Evolutionary conservation across 2,329 filamentous ascomycete genomes (phyloP), one percentile per base, ranked within the genome.

Genomic region (Trichophyton equinum): DNA sequence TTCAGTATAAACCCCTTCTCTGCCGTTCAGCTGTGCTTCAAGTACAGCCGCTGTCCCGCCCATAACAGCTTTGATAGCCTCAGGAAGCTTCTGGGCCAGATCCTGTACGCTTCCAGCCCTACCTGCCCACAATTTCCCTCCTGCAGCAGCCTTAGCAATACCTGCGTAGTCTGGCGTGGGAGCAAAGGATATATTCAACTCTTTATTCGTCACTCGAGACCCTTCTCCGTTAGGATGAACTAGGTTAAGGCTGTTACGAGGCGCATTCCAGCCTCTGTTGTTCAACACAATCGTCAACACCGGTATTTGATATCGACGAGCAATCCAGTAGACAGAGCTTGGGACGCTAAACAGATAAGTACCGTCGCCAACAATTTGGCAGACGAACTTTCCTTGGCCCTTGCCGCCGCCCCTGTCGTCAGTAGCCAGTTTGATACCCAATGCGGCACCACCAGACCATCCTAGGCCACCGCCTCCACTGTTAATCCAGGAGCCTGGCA

Each of bases 391-490:
- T 18, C 55, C 55, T 65, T 82, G 80, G 49, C 74, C 75, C 1
- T 65, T 69, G 0, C 76, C 79, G 6, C 79, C 78, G 40, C 79
- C 74, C 62, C 79, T 72, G 1, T 72, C 71, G 57, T 85, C 80
- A 0, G 79, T 78, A 0, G 87, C 89, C 6, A 92, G 79, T 70
- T 91, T 91, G 68, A 91, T 85, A 1, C 88, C 89, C 2, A 92
- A 72, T 0, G 86, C 85, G 59, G 77, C 88, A 13, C 89, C 88
- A 13, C 88, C 88, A 9, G 84, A 88, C 88, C 88, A 92, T 1
- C 88, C 88, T 0, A 92, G 82, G 1, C 89, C 89, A 13, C 87
- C 88, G 0, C 86, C 88, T 1, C 88, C 88, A 69, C 88, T 91
- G 71, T 91, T 91, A 68, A 92, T 83, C 86, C 86, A 91, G 0